Base-by-base conservation (phyloP, 164 flowering plant genomes). In the Vitis riparia region DNA sequence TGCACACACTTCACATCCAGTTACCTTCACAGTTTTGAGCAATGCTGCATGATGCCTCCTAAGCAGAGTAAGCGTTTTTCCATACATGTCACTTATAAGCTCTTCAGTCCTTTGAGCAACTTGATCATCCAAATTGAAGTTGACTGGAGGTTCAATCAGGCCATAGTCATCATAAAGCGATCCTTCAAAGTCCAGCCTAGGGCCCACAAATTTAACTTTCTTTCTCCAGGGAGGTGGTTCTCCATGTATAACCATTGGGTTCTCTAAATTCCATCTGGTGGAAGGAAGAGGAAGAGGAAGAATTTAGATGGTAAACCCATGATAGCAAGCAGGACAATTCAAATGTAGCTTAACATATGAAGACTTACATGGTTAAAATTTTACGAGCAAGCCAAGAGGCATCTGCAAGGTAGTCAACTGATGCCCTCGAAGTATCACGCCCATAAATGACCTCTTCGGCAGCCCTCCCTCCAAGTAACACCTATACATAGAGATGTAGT, bases 311-410 rank as follows among this genome's bases (percentile, higher is more conserved):
- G 67, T 60, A 19, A n/a, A 49, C 56, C 47, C 32, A 69, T 48
- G 63, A 50, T 4, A 51, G n/a, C 16, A 62, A 37, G 47, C 23
- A 58, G n/a, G 51, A 60, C 51, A 59, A 11, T 14, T 15, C 19
- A 32, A 51, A 44, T 47, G 49, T 53, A 19, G 51, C 9, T 60
- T 1, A 69, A 27, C 55, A 49, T 12, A 32, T 7, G 6, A 47
- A 55, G 44, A 48, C 85, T 32, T 63, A 93, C 99, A 91, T 85
- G 78, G 99, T 89, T 73, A 93, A 76, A 68, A 95, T 95, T 83
- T 95, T 95, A 65, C 99, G 96, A 71, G 99, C 99, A 68, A 95
- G 96, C 99, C 99, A 95, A 52, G 94, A 87, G 64, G 99, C 99
- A 89, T 91, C 93, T 50, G 94, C 93, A 69, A 95, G 91, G 75